Conservation (phyloP, 495 filamentous ascomycete species). For the Trichocladium antarcticum region DNA sequence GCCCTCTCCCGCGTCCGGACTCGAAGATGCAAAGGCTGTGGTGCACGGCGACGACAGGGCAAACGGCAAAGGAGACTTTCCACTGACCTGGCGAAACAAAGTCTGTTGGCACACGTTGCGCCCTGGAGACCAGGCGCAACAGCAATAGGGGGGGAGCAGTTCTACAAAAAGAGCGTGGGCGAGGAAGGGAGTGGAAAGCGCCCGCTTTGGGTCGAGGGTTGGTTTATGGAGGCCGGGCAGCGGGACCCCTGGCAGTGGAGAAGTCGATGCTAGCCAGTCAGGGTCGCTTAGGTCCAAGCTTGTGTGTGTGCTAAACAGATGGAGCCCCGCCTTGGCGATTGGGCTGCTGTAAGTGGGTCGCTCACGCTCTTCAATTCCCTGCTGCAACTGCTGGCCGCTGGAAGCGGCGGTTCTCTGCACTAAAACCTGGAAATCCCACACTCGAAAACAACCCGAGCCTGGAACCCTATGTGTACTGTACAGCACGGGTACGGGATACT, state of each 20-base stretch:
- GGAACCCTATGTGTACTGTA: background rate
- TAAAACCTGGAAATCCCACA: constrained; percentile 2
- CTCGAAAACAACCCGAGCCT: constrained; percentile 4
- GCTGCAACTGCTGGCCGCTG: background rate
- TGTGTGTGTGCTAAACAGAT: constrained; percentile 17
- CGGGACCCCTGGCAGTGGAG: constrained; percentile 17
- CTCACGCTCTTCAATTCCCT: constrained; percentile 1
- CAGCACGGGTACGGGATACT: no score
- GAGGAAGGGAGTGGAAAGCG: constrained; percentile 17
- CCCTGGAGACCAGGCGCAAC: constrained; percentile 31
- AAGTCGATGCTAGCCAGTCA: constrained; percentile 16
- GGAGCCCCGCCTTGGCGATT: constrained; percentile 22
- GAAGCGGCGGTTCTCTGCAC: constrained; percentile 1
- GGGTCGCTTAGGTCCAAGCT: constrained; percentile 15
- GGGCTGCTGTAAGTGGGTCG: constrained; percentile 19
- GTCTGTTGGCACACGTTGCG: constrained; percentile 29
- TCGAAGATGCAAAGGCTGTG: background rate
- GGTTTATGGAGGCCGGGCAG: constrained; percentile 18
- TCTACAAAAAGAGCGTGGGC: constrained; percentile 29
- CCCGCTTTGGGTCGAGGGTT: constrained; percentile 29
- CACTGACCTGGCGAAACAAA: constrained; percentile 21
- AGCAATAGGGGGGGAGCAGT: constrained; percentile 22
- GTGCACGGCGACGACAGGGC: background rate
- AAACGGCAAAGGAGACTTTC: background rate
- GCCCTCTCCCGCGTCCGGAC: background rate